Percentiles rank a stretch among this genome's conserved stretches.
phyloP scores from a whole-genome alignment of 2,329 filamentous ascomycete genomes.

The Phialophora chinensis region DNA sequence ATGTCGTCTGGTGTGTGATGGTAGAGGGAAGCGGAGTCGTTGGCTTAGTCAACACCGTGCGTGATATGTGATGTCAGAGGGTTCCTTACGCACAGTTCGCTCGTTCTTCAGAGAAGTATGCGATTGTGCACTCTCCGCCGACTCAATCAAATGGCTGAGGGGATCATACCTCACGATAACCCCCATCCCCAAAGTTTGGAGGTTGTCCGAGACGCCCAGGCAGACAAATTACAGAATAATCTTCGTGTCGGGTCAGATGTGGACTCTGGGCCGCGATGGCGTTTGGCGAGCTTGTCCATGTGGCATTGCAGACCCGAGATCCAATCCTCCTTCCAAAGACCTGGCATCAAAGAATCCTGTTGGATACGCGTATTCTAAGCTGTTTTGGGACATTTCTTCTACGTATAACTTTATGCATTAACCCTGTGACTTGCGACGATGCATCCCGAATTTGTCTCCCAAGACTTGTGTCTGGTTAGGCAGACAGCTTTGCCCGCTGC shows the following conservation, averaged over 20 bases:
- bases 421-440: not conserved
- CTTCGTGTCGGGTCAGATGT: not conserved
- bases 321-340: slow-evolving; percentile 1
- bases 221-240: not conserved
- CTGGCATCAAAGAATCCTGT: not conserved
- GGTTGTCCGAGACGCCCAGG: not conserved
- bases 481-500: not conserved
- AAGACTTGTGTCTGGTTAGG: slow-evolving; percentile 1
- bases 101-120: not conserved
- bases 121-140: not conserved
- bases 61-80: slow-evolving; percentile 8
- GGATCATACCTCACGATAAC: not conserved
- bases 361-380: not conserved
- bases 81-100: not conserved
- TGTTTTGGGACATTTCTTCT: not conserved
- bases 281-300: not conserved
- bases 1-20: not conserved
- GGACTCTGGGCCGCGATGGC: not conserved
- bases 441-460: not conserved
- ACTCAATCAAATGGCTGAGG: not conserved
- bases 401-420: not conserved
- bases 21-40: slow-evolving; percentile 6
- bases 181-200: no score
- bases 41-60: slow-evolving; percentile 11
- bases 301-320: not conserved